A percentile compares a stretch with the other conserved stretches of the same genome.
Evolutionary conservation across 768 basidiomycete genomes (phyloP).

Genomic region (Mycena venus): DNA sequence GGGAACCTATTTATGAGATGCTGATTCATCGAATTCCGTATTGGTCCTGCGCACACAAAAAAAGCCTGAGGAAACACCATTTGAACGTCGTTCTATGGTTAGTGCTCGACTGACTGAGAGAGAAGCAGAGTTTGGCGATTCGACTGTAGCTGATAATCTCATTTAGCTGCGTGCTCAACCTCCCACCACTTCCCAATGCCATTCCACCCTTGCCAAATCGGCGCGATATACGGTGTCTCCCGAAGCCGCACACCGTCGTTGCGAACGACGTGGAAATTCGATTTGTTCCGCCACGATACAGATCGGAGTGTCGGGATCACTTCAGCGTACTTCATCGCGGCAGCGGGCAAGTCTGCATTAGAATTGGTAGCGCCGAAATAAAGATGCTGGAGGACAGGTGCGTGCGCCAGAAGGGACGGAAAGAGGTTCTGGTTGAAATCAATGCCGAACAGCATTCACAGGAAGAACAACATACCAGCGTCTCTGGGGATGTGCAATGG

Average conservation of each 20-base stretch:
- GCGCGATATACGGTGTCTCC: background rate
- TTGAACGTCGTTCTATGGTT: no score
- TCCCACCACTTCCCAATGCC: background rate
- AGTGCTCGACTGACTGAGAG: no score
- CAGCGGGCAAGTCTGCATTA: background rate
- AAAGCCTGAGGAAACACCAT: no score
- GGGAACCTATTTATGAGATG: no score
- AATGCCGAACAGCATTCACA: background rate
- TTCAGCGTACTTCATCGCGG: background rate
- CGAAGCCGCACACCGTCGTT: background rate
- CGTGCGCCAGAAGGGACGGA: background rate
- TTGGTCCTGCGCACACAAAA: no score
- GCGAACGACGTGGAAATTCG: background rate
- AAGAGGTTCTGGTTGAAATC: background rate
- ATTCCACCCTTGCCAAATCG: background rate
- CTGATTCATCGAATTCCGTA: no score
- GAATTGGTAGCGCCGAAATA: background rate
- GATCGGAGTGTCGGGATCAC: background rate
- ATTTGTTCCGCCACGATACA: background rate
- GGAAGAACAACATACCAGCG: background rate
- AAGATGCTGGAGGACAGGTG: background rate
- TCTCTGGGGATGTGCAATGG: background rate
- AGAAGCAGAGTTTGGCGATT: no score
- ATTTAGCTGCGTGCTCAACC: no score
- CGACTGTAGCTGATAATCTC: no score